A percentile compares a stretch with the other conserved stretches of the same genome.
These are phyloP conservation scores for Cordyceps tenuipes DNA, from an alignment of 2,329 filamentous ascomycete genomes.

Conservation along the genomic window DNA sequence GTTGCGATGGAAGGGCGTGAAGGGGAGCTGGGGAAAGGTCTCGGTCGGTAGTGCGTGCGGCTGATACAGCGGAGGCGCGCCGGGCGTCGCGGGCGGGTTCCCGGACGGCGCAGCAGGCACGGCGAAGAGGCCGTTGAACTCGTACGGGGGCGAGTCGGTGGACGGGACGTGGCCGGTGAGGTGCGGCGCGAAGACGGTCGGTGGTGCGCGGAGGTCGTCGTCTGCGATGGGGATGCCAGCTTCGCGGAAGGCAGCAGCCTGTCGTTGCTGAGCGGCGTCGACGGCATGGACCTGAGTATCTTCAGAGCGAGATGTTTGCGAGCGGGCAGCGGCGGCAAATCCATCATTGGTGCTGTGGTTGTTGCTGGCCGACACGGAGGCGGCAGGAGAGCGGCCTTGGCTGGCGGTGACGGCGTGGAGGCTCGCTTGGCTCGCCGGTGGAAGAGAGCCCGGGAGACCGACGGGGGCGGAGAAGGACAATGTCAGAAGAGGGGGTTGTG, in stretches of 20 bases:
- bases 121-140: slow-evolving; percentile 1
- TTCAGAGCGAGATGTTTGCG: neutral
- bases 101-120: neutral
- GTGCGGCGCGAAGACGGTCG: neutral
- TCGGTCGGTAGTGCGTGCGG: neutral
- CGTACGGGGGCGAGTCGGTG: slow-evolving; percentile 3
- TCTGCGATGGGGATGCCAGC: neutral
- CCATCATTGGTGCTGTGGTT: no score
- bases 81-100: neutral
- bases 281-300: neutral
- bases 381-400: neutral
- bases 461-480: neutral
- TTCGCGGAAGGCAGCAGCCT: neutral
- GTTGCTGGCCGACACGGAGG: neutral
- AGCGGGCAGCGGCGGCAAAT: neutral
- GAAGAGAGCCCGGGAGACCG: neutral
- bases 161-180: neutral
- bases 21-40: slow-evolving; percentile 1
- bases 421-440: neutral
- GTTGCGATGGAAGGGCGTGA: slow-evolving; percentile 7
- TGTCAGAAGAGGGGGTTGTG: neutral
- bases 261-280: neutral
- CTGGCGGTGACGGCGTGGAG: neutral
- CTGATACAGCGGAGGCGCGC: slow-evolving; percentile 1
- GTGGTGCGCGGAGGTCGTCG: neutral